phyloP scores from a whole-genome alignment of 2,329 filamentous ascomycete species.

The Fusarium sp. region DNA sequence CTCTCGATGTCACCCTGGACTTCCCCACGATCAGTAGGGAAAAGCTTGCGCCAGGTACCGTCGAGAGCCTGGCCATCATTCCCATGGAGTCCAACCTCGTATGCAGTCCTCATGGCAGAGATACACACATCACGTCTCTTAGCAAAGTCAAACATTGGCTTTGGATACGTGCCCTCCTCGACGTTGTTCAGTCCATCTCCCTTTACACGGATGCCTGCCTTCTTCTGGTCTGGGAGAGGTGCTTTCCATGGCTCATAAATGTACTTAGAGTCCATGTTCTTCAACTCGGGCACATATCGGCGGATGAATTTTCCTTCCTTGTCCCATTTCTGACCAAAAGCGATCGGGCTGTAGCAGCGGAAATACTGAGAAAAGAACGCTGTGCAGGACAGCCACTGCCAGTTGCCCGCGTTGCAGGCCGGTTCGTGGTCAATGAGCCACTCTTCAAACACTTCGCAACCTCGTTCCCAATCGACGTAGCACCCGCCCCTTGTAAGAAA shows the following conservation, averaged over 20 bases:
- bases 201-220: conserved; percentile 74
- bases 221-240: conserved; percentile 76
- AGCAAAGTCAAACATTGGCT: conserved; percentile 83
- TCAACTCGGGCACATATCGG: conserved; percentile 77
- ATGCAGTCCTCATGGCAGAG: conserved; percentile 78
- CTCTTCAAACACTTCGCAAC: conserved; percentile 84
- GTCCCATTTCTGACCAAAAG: conserved; percentile 84
- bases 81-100: conserved; percentile 74
- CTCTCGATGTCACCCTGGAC: conserved; percentile 57
- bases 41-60: conserved; percentile 68
- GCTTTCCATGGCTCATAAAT: conserved; percentile 88
- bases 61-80: conserved; percentile 73
- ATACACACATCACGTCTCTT: conserved; percentile 75
- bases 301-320: conserved; percentile 75
- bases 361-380: conserved; percentile 83
- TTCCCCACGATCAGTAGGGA: conserved; percentile 58
- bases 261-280: conserved; percentile 73
- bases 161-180: conserved; percentile 72
- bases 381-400: conserved; percentile 83
- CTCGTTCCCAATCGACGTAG: conserved; percentile 84
- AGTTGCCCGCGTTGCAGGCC: conserved; percentile 81
- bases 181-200: conserved; percentile 64
- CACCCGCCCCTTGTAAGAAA: conserved; percentile 86
- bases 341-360: conserved; percentile 78
- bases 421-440: conserved; percentile 82